A percentile compares a stretch with the other conserved stretches of the same genome.
Evolutionary conservation across 2,329 filamentous ascomycete genomes (phyloP).

Genomic region (Didymella pinodella): DNA sequence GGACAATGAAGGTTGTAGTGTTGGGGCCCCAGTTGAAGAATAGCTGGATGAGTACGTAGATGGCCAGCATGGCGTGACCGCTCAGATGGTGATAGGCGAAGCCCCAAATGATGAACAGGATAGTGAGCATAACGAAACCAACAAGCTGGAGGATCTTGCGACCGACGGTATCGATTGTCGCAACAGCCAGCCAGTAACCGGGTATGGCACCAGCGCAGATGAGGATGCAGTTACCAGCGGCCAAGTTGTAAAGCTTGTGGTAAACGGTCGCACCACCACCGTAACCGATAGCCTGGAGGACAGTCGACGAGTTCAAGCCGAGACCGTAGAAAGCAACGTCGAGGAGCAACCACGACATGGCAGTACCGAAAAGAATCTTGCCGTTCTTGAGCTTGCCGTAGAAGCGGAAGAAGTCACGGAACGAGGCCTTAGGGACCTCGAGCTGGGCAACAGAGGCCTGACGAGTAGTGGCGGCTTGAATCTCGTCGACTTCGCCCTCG

Average conservation of each 20-base stretch:
- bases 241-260: conserved; percentile 74
- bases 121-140: conserved; percentile 45
- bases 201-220: conserved; percentile 80
- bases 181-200: conserved; percentile 71
- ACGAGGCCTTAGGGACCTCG: conserved; percentile 73
- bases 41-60: conserved; percentile 59
- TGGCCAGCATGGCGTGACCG: conserved; percentile 53
- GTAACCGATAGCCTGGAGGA: conserved; percentile 74
- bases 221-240: conserved; percentile 80
- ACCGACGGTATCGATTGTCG: conserved; percentile 72
- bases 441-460: conserved; percentile 63
- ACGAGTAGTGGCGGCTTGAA: conserved; percentile 67
- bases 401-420: conserved; percentile 73
- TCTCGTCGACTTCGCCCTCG: conserved; percentile 71
- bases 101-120: conserved; percentile 49
- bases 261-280: conserved; percentile 71
- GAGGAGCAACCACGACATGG: conserved; percentile 74
- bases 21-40: conserved; percentile 63
- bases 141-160: conserved; percentile 52
- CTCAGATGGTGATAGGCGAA: conserved; percentile 49
- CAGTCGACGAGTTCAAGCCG: conserved; percentile 76
- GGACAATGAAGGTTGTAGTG: conserved; percentile 61
- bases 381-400: conserved; percentile 76
- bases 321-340: conserved; percentile 68
- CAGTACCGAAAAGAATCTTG: conserved; percentile 77